Evolutionary conservation across 2,329 filamentous ascomycete species (phyloP), one percentile per base, ranked within the genome.

Genomic region (Lecanoromycetidae sp.): DNA sequence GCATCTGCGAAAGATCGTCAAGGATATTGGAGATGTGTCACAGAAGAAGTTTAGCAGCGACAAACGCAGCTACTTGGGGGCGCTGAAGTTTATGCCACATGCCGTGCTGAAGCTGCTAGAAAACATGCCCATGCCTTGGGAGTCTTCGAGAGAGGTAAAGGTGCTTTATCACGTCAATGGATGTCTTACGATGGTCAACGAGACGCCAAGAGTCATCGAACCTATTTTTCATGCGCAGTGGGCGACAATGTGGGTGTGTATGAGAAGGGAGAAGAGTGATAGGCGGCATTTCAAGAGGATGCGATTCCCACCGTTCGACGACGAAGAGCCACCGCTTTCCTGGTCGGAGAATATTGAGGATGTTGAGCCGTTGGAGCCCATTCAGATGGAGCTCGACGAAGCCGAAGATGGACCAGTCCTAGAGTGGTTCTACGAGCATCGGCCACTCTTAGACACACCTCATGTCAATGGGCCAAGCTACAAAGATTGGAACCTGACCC

Each of bases 41-140:
- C 93, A 98, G 67, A 96, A 95, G 72, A 96, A 95, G 66, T 98
- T 95, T 71, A 95, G 87, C 56, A 94, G 84, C 61, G 91, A 98
- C 71, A 98, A 98, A 75, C 79, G 91, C 57, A 95, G 88, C 67
- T 98, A 98, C 65, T 75, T 98, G 39, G 93, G 93, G 53, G 91
- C 93, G 27, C 69, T 98, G 54, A 98, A 98, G 69, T 98, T 95
- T 69, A 98, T 98, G 91, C 91, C 91, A 1, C 91, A 98, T 63
- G 91, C 91, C 5, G 91, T 98, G 9, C 69, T 98, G 69, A 98
- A 98, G 71, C 75, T 98, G 20, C 67, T 98, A 48, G 91, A 98
- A 70, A 98, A 98, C 60, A 98, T 98, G 91, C 91, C 91, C 3
- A 98, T 98, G 91, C 91, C 91, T 0, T 98, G 91, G 91, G 91